These are phyloP conservation scores for Jatropha multifida DNA, from an alignment of 441 rosid genomes.

Conservation along the genomic window DNA sequence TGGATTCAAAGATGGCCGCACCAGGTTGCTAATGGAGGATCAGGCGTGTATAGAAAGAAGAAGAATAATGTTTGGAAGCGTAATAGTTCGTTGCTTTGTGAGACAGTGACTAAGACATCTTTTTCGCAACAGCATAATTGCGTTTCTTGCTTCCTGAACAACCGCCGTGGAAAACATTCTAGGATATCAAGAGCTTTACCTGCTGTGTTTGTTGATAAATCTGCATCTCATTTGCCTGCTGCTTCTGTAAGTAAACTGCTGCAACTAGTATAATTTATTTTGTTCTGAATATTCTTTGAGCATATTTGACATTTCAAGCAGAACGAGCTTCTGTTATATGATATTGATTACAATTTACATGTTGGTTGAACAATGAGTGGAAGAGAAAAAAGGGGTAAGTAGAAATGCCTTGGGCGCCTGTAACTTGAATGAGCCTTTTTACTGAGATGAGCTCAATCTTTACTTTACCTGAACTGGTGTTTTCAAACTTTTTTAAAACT, in stretches of 20 bases:
- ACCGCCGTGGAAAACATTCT: conserved; percentile 37
- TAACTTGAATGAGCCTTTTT: background rate
- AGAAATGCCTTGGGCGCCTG: background rate
- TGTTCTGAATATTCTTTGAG: background rate
- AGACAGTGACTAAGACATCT: conserved; percentile 29
- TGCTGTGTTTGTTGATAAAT: conserved; percentile 57
- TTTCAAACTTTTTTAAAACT: background rate
- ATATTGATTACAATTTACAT: background rate
- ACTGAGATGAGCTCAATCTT: background rate
- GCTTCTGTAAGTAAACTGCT: conserved; percentile 45
- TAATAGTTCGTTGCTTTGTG: conserved; percentile 31
- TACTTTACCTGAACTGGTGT: background rate
- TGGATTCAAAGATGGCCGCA: conserved; percentile 46
- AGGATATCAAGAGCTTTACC: conserved; percentile 37
- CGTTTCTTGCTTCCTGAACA: conserved; percentile 46
- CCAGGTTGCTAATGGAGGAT: conserved; percentile 35
- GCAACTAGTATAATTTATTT: background rate
- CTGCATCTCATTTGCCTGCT: conserved; percentile 49
- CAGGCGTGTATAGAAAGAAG: conserved; percentile 33
- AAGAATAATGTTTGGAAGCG: conserved; percentile 31
- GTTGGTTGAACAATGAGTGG: too few relatives aligned
- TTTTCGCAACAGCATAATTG: conserved; percentile 40
- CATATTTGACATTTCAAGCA: background rate
- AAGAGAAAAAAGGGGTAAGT: background rate
- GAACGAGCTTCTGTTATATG: background rate